These are phyloP conservation scores for Tetrapisispora arboricola DNA, from an alignment of 805 yeast genomes.

Conservation along the genomic window DNA sequence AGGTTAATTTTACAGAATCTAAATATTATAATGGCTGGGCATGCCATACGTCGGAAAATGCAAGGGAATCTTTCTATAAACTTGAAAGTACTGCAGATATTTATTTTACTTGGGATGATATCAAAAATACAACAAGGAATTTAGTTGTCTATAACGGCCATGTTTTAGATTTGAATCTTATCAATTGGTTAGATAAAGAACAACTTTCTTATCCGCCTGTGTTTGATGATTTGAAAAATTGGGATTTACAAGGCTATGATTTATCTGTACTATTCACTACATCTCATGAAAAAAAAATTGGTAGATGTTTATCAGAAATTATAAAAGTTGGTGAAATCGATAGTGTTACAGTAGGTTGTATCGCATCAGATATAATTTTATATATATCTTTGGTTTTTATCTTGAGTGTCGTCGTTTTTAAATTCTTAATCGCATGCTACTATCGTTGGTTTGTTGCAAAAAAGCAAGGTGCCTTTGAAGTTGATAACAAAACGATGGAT, in stretches of 20 bases:
- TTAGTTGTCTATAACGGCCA: slow-evolving; percentile 83
- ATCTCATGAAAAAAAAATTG: slow-evolving; percentile 56
- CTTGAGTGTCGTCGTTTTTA: slow-evolving; percentile 62
- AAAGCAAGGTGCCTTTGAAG: slow-evolving; percentile 65
- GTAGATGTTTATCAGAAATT: slow-evolving; percentile 76
- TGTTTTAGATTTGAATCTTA: slow-evolving; percentile 69
- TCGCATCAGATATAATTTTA: slow-evolving; percentile 79
- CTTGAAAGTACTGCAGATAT: slow-evolving; percentile 60
- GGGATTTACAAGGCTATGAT: slow-evolving; percentile 63
- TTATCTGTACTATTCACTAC: slow-evolving; percentile 62
- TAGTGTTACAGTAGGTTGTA: slow-evolving; percentile 84
- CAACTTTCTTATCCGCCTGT: slow-evolving; percentile 64
- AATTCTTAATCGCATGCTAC: slow-evolving; percentile 79
- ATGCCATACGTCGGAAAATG: slow-evolving; percentile 68
- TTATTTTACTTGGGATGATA: slow-evolving; percentile 84
- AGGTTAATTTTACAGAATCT: slow-evolving; percentile 45
- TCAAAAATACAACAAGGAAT: slow-evolving; percentile 56
- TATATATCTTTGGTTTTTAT: slow-evolving; percentile 76
- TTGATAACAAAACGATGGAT: slow-evolving; percentile 50
- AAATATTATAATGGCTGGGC: slow-evolving; percentile 77
- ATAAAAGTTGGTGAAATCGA: slow-evolving; percentile 85
- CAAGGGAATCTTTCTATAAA: slow-evolving; percentile 58
- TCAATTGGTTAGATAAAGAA: slow-evolving; percentile 63
- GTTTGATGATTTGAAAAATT: slow-evolving; percentile 54
- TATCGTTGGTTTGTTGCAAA: slow-evolving; percentile 77